Conservation (phyloP, 495 filamentous ascomycete genomes). For the Hypoxylon cercidicola region DNA sequence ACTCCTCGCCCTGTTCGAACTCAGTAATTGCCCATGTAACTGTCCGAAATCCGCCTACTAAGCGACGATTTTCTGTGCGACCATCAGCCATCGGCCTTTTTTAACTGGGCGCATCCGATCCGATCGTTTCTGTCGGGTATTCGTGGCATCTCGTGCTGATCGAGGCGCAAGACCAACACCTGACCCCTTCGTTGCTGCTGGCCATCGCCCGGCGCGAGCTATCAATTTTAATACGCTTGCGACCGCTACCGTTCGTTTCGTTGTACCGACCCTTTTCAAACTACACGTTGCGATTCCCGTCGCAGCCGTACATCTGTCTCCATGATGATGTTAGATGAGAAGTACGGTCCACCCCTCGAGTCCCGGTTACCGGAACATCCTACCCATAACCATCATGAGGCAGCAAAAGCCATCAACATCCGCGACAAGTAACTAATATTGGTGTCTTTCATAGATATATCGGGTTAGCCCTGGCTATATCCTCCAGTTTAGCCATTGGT, state of each 20-base stretch:
- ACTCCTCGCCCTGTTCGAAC: background rate
- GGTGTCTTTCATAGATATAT: constrained; percentile 74
- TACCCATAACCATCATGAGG: constrained; percentile 6
- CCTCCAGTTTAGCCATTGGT: constrained; percentile 94
- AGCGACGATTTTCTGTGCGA: constrained; percentile 27
- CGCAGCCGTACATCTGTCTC: constrained; percentile 41
- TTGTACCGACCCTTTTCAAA: constrained; percentile 8
- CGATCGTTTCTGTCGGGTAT: constrained; percentile 40
- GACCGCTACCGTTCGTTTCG: constrained; percentile 26
- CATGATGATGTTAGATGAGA: constrained; percentile 82
- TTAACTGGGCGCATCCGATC: constrained; percentile 40
- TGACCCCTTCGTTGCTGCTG: constrained; percentile 33
- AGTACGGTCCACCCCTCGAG: constrained; percentile 66
- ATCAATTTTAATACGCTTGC: constrained; percentile 30
- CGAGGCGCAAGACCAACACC: constrained; percentile 42
- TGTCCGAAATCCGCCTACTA: constrained; percentile 20
- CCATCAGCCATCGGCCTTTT: constrained; percentile 41
- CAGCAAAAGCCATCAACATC: background rate
- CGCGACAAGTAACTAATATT: constrained; percentile 47
- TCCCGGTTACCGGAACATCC: constrained; percentile 5
- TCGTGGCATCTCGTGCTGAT: constrained; percentile 43
- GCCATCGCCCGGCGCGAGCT: constrained; percentile 57
- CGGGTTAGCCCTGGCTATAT: constrained; percentile 87
- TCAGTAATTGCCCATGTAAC: constrained; percentile 11
- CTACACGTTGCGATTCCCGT: constrained; percentile 35